phyloP scores from a whole-genome alignment of 1,284 basidiomycete species.

The Apiotrichum veenhuisii region DNA sequence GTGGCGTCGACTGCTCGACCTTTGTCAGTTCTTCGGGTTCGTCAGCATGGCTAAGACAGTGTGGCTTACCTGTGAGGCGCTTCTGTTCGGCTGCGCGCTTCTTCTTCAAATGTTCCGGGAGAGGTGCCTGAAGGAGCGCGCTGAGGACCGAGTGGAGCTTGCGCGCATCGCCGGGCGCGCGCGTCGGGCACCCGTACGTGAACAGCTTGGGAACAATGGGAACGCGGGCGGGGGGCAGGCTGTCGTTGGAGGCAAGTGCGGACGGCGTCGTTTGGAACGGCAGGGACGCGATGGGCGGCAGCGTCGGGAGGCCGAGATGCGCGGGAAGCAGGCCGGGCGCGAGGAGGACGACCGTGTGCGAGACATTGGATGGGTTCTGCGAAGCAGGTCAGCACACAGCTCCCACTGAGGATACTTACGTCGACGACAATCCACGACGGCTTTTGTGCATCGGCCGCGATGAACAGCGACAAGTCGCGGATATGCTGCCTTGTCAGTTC shows the following conservation, averaged over 20 bases:
- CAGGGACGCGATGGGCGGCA: constrained; percentile 58
- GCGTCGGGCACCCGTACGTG: constrained; percentile 83
- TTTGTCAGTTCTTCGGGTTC: constrained; percentile 5
- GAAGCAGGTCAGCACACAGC: neutral
- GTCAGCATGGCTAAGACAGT: neutral
- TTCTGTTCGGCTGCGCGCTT: constrained; percentile 57
- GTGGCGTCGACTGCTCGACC: constrained; percentile 48
- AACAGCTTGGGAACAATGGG: constrained; percentile 78
- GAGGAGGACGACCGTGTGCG: constrained; percentile 71
- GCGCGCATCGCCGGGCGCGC: constrained; percentile 77
- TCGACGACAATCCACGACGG: constrained; percentile 79
- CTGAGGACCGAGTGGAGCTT: constrained; percentile 80
- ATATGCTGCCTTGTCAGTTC: constrained; percentile 60
- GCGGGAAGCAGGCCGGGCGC: constrained; percentile 74
- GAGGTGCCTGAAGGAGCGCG: constrained; percentile 71
- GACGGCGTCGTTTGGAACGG: constrained; percentile 59
- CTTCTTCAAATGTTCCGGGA: constrained; percentile 65
- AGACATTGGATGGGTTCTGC: constrained; percentile 66
- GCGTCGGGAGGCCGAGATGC: constrained; percentile 59
- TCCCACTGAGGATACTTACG: constrained; percentile 51
- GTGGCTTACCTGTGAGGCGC: constrained; percentile 29
- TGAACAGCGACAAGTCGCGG: constrained; percentile 73
- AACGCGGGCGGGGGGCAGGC: constrained; percentile 47
- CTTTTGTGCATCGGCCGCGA: constrained; percentile 73
- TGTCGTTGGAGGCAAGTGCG: constrained; percentile 25